phyloP scores from a whole-genome alignment of 305 asterid genomes.

The Fraxinus baroniana region DNA sequence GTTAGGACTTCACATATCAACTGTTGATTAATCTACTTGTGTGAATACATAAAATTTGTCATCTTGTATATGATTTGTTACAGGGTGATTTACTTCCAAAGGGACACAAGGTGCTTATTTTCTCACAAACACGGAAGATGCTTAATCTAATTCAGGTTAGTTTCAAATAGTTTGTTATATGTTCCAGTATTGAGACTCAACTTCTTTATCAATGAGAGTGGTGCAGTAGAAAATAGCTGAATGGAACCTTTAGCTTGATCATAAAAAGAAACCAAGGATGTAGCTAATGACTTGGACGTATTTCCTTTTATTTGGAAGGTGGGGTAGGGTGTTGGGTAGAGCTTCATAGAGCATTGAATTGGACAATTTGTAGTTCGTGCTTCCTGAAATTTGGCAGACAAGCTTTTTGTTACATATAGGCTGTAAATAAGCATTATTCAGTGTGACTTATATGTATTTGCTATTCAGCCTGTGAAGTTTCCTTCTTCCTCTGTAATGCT shows the following conservation, averaged over 20 bases:
- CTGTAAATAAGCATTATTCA: not conserved
- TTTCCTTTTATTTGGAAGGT: not conserved
- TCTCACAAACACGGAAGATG: slow-evolving; percentile 96
- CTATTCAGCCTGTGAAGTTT: not conserved
- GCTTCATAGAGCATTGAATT: not conserved
- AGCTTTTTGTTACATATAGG: not conserved
- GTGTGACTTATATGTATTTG: not conserved
- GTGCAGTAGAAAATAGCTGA: not conserved
- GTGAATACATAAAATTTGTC: not conserved
- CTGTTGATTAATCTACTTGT: slow-evolving; percentile 6
- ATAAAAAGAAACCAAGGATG: not conserved
- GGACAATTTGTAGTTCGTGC: not conserved
- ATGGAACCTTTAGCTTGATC: not conserved
- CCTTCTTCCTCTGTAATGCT: not conserved
- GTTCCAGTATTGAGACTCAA: not conserved
- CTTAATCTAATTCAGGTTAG: slow-evolving; percentile 81
- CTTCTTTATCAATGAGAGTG: not conserved
- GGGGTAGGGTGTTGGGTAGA: not conserved
- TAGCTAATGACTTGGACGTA: not conserved
- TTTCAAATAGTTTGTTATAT: slow-evolving; percentile 16
- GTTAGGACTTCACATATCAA: slow-evolving; percentile 36
- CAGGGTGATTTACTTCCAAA: slow-evolving; percentile 80
- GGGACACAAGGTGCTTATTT: slow-evolving; percentile 89
- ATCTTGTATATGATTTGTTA: slow-evolving; percentile 26
- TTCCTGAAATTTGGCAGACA: not conserved